Percentiles rank a stretch among this genome's conserved stretches.
phyloP scores from a whole-genome alignment of 1,284 basidiomycete species.

The Laetiporus sulphureus region DNA sequence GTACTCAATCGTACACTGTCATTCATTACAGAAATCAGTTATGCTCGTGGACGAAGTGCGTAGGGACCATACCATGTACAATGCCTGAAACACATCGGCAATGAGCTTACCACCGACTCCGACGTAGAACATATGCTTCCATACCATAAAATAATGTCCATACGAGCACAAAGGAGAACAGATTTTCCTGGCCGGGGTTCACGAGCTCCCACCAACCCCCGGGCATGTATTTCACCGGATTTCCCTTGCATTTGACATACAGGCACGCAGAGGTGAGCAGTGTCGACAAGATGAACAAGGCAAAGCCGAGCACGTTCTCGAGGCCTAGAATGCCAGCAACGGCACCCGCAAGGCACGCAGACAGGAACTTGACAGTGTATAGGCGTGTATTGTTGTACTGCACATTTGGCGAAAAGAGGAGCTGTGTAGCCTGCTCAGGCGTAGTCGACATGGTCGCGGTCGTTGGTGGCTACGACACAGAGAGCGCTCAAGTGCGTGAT shows the following conservation, averaged over 20 bases:
- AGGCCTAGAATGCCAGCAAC: conserved; percentile 83
- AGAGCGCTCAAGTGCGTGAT: no score
- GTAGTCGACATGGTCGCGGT: conserved; percentile 21
- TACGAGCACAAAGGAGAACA: conserved; percentile 79
- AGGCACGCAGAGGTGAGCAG: conserved; percentile 60
- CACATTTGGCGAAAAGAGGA: conserved; percentile 67
- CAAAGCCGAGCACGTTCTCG: conserved; percentile 77
- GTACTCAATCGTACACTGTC: conserved; percentile 24
- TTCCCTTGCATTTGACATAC: conserved; percentile 64
- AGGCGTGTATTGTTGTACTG: conserved; percentile 59
- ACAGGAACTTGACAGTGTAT: conserved; percentile 64
- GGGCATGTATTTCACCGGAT: conserved; percentile 50
- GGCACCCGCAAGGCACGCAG: conserved; percentile 78
- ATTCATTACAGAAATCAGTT: conserved; percentile 7
- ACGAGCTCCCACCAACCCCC: conserved; percentile 60
- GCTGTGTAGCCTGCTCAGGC: conserved; percentile 48
- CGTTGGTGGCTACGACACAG: conserved; percentile 1
- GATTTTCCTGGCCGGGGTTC: conserved; percentile 81
- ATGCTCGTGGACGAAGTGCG: conserved; percentile 2
- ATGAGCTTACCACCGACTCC: background rate
- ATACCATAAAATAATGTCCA: conserved; percentile 88
- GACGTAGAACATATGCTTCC: conserved; percentile 31
- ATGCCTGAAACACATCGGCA: conserved; percentile 17
- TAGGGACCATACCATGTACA: conserved; percentile 20
- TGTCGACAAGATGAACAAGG: conserved; percentile 65